These are phyloP conservation scores for Trypanosoma congolense DNA, from an alignment of 208 protist species.

Conservation along the genomic window DNA sequence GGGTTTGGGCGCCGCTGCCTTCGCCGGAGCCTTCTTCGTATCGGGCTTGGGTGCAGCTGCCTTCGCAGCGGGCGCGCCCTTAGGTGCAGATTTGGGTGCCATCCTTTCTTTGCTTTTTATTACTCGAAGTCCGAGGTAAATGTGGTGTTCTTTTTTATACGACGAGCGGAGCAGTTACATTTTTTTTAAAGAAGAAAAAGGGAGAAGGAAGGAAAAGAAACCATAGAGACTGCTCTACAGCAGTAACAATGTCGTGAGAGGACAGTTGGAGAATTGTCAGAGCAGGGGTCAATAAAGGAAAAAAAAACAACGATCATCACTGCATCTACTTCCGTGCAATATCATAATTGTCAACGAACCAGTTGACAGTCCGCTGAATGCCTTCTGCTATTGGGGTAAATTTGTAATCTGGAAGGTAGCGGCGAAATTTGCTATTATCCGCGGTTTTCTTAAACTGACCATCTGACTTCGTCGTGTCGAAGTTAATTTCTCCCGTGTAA, in stretches of 20 bases:
- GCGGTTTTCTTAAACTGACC: slow-evolving; percentile 94
- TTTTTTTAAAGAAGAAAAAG: too few relatives aligned
- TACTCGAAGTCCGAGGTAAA: slow-evolving; percentile 82
- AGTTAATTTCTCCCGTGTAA: slow-evolving; percentile 74
- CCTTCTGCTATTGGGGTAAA: slow-evolving; percentile 90
- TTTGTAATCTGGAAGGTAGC: slow-evolving; percentile 69
- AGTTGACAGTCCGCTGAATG: slow-evolving; percentile 64
- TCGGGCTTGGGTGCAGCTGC: slow-evolving; percentile 26
- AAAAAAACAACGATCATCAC: neutral
- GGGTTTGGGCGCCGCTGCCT: slow-evolving; percentile 21
- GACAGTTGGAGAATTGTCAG: too few relatives aligned
- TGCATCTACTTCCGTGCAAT: slow-evolving; percentile 49
- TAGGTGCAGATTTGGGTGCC: slow-evolving; percentile 46
- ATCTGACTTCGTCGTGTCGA: slow-evolving; percentile 89
- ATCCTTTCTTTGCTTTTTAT: slow-evolving; percentile 64
- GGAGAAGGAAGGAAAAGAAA: neutral
- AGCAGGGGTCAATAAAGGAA: too few relatives aligned
- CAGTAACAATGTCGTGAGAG: too few relatives aligned
- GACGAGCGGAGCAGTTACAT: too few relatives aligned
- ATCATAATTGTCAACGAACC: slow-evolving; percentile 90
- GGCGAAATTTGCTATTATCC: slow-evolving; percentile 80
- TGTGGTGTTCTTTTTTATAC: slow-evolving; percentile 7
- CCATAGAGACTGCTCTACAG: neutral
- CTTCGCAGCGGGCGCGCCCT: slow-evolving; percentile 28
- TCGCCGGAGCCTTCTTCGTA: slow-evolving; percentile 24